These are phyloP conservation scores for Paramyrothecium roridum DNA, from an alignment of 2,329 filamentous ascomycete genomes.

Conservation along the genomic window DNA sequence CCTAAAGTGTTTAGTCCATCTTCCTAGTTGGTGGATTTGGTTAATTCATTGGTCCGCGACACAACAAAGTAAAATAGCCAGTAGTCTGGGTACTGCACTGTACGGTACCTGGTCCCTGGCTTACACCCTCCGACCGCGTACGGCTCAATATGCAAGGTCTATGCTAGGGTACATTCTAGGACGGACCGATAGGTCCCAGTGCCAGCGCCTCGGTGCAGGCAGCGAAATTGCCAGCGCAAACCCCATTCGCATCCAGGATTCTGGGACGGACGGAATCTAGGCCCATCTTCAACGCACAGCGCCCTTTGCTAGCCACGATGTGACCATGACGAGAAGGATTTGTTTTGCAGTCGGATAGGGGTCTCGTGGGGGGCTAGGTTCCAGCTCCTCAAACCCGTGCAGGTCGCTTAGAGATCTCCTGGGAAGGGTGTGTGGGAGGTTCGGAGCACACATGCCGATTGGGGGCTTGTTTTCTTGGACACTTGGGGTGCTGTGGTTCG, in stretches of 20 bases:
- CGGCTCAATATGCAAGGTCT: not conserved
- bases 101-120: too few species aligned
- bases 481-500: too few species aligned
- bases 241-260: not conserved
- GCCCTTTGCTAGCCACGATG: not conserved
- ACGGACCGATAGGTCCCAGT: not conserved
- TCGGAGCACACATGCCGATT: too few species aligned
- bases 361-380: too few species aligned
- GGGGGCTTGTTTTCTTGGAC: too few species aligned
- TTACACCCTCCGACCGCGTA: too few species aligned
- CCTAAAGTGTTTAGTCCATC: not conserved
- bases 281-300: not conserved
- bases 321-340: not conserved
- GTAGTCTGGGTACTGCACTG: too few species aligned
- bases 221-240: not conserved
- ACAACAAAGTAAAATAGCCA: not conserved
- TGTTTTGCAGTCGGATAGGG: too few species aligned
- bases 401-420: too few species aligned
- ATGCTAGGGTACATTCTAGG: not conserved
- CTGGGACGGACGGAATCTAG: not conserved
- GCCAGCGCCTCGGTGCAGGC: not conserved
- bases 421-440: too few species aligned
- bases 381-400: too few species aligned
- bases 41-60: not conserved
- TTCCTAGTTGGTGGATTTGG: not conserved